Base-by-base conservation (phyloP, 176 grass and related monocot species). In the Rhipidocladum racemiflorum region DNA sequence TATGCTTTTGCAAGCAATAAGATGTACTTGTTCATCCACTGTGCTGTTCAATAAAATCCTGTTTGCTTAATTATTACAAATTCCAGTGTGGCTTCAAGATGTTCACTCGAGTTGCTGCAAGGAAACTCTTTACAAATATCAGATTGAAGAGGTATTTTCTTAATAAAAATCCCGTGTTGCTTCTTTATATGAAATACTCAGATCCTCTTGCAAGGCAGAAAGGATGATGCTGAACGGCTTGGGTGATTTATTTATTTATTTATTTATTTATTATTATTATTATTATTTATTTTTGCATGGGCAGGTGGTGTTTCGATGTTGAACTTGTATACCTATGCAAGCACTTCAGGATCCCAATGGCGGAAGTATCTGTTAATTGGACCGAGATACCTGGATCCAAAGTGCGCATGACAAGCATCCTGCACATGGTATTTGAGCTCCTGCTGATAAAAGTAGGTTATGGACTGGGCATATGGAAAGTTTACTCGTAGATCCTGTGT, bases 61-160 rank as follows among this genome's bases (percentile, higher is more conserved):
- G 75, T 78, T 85, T 85, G 27, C 53, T 87, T 86, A 44, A 54
- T 64, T 24, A 20, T 72, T 85, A 57, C 27, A 44, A 45, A 87
- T 88, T 46, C 32, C 80, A 94, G 96, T 95, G 96, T 90, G 96
- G 96, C 49, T 99, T 95, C 89, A 99, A 99, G 87, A 99, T 99
- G 92, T 95, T 99, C 78, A 99, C 92, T 83, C 90, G 96, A 82
- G 78, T 76, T 82, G 89, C 96, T 61, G 91, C 92, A 27, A 86
- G 85, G 71, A 99, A 95, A 35, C 86, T 95, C 57, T 99, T 99
- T 63, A 95, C 96, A 78, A 99, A 99, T 87, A 91, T 99, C 64
- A 91, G 89, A 90, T 76, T 95, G 56, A 95, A 99, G 88, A 95
- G 92, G 92, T 95, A 59, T 70, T 61, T 61, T 76, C 23, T 39